These are phyloP conservation scores for Ilyonectria robusta DNA, from an alignment of 2,329 filamentous ascomycete genomes.

Conservation along the genomic window DNA sequence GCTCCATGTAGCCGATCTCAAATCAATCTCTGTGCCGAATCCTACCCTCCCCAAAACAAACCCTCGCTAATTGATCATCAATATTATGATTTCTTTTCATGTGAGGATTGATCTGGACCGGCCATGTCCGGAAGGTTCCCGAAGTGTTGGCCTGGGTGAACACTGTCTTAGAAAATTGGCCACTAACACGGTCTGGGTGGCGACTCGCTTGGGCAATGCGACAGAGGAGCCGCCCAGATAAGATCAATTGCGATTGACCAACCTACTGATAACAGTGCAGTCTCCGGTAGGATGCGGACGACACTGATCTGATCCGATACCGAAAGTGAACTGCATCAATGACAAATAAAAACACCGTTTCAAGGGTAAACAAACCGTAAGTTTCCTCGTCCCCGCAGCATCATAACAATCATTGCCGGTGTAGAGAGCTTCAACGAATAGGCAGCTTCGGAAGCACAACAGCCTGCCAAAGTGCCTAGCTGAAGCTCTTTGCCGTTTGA, in stretches of 20 bases:
- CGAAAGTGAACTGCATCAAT: background rate
- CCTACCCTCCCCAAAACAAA: background rate
- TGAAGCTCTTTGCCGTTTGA: constrained; percentile 5
- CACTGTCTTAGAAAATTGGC: background rate
- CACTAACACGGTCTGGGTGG: constrained; percentile 18
- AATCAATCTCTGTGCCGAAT: background rate
- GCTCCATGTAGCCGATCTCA: background rate
- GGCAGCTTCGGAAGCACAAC: constrained; percentile 20
- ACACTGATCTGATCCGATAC: background rate
- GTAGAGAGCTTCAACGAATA: constrained; percentile 32
- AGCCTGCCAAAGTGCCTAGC: constrained; percentile 1
- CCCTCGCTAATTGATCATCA: background rate
- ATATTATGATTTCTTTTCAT: background rate
- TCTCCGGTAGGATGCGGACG: background rate
- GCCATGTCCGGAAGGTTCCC: background rate
- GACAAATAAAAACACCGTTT: background rate
- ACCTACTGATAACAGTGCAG: background rate
- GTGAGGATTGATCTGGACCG: background rate
- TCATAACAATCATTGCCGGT: constrained; percentile 3
- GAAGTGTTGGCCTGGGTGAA: background rate
- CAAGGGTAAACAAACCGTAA: constrained; percentile 20
- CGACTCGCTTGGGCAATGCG: constrained; percentile 26
- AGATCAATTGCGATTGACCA: constrained; percentile 9
- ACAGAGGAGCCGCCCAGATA: constrained; percentile 3
- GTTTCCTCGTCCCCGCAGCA: constrained; percentile 1